phyloP scores from a whole-genome alignment of 768 basidiomycete species.

The Chalciporus chontae region DNA sequence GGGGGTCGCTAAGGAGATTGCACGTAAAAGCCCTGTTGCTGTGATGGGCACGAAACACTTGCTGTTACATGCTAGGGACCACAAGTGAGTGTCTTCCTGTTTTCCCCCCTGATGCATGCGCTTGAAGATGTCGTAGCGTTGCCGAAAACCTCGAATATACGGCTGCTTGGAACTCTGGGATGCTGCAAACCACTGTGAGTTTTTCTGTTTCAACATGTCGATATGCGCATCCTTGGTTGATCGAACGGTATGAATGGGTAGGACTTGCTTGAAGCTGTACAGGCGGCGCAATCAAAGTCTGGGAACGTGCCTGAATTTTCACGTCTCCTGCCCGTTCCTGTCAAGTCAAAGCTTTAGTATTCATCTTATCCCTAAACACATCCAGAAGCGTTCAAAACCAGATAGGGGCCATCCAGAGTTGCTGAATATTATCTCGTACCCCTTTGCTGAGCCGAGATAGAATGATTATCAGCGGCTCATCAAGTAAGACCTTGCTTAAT shows the following conservation, averaged over 20 bases:
- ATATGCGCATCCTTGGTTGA: background rate
- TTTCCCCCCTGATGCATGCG: background rate
- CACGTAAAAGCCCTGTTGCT: slow-evolving; percentile 76
- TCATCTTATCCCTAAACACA: too few relatives aligned
- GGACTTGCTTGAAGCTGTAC: slow-evolving; percentile 9
- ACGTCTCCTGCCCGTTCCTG: background rate
- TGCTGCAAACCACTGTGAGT: slow-evolving; percentile 48
- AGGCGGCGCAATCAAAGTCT: background rate
- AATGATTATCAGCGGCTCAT: too few relatives aligned
- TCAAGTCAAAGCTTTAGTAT: background rate
- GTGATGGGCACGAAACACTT: slow-evolving; percentile 74
- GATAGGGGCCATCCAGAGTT: too few relatives aligned
- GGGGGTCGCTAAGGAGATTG: slow-evolving; percentile 62
- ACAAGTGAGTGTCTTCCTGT: slow-evolving; percentile 43
- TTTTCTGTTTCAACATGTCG: background rate
- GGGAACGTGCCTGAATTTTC: background rate
- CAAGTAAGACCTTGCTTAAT: too few relatives aligned
- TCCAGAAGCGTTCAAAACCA: too few relatives aligned
- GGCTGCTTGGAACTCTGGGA: slow-evolving; percentile 51
- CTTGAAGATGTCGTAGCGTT: slow-evolving; percentile 19
- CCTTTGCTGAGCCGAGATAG: too few relatives aligned
- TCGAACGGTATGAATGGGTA: background rate
- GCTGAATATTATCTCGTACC: too few relatives aligned
- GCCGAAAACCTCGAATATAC: slow-evolving; percentile 55
- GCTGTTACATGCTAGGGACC: slow-evolving; percentile 74